These are phyloP conservation scores for Rhizoclosmatium globosum DNA, from an alignment of 192 early-diverging fungal genomes.

Conservation along the genomic window DNA sequence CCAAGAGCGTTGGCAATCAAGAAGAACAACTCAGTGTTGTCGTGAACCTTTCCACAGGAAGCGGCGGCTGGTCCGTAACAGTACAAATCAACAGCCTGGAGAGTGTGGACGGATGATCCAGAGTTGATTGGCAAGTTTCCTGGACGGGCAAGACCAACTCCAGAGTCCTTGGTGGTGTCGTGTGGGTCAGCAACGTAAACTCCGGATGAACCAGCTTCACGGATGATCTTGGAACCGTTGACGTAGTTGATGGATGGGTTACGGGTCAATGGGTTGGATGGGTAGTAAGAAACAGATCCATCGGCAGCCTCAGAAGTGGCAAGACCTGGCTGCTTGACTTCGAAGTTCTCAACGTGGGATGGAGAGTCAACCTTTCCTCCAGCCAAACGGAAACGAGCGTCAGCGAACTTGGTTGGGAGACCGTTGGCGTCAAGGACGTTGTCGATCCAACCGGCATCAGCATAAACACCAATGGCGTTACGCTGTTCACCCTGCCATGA, in stretches of 20 bases:
- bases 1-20: constrained; percentile 48
- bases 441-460: constrained; percentile 47
- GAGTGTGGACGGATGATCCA: constrained; percentile 41
- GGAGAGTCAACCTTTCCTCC: constrained; percentile 45
- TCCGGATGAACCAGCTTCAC: not conserved
- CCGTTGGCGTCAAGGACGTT: constrained; percentile 44
- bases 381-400: constrained; percentile 37
- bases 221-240: not conserved
- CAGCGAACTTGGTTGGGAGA: constrained; percentile 44
- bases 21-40: constrained; percentile 57
- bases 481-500: constrained; percentile 35
- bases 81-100: constrained; percentile 55
- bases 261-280: constrained; percentile 9
- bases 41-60: constrained; percentile 33
- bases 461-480: constrained; percentile 35
- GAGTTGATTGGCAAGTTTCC: not conserved
- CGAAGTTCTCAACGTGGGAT: constrained; percentile 39
- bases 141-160: constrained; percentile 12
- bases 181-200: constrained; percentile 25
- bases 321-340: constrained; percentile 32
- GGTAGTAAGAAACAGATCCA: not conserved
- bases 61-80: constrained; percentile 40
- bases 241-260: not conserved
- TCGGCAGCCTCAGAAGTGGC: not conserved
- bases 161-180: constrained; percentile 14